These are phyloP conservation scores for Botrytis fabae DNA, from an alignment of 2,329 filamentous ascomycete species.

Conservation along the genomic window DNA sequence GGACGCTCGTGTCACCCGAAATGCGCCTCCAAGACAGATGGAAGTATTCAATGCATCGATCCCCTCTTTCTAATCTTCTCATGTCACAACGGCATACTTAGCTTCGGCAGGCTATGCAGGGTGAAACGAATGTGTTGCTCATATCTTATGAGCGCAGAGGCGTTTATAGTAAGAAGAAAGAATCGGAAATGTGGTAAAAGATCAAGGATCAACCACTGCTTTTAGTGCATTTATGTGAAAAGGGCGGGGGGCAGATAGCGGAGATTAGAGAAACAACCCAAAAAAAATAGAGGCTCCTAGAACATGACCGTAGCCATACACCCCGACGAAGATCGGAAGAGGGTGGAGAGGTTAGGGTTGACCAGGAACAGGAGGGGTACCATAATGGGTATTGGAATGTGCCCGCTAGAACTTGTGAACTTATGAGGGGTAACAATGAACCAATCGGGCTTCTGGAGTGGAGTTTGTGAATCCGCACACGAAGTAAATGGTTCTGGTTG, in stretches of 20 bases:
- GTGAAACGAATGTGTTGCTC: background rate
- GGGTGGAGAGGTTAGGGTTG: slow-evolving; percentile 40
- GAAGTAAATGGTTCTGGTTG: background rate
- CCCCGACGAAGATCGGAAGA: slow-evolving; percentile 46
- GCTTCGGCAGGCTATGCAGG: background rate
- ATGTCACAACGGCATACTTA: background rate
- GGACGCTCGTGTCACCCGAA: background rate
- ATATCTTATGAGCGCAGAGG: rapidly evolving
- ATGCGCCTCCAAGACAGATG: background rate
- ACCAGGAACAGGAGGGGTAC: slow-evolving; percentile 42
- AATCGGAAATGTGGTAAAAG: background rate
- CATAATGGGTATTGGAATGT: slow-evolving; percentile 28
- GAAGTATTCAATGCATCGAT: background rate
- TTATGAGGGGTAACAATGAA: slow-evolving; percentile 47
- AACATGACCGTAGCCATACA: slow-evolving; percentile 49
- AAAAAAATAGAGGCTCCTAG: slow-evolving; percentile 44
- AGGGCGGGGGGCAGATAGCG: slow-evolving; percentile 37
- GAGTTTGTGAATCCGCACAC: background rate
- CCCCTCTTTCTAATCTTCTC: background rate
- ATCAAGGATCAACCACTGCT: background rate
- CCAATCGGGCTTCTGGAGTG: slow-evolving; percentile 41
- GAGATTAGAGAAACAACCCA: slow-evolving; percentile 40
- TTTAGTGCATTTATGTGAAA: background rate
- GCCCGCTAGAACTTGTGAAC: slow-evolving; percentile 38
- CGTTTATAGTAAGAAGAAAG: background rate